phyloP scores from a whole-genome alignment of 345 rosid genomes.

The Gossypium raimondii region DNA sequence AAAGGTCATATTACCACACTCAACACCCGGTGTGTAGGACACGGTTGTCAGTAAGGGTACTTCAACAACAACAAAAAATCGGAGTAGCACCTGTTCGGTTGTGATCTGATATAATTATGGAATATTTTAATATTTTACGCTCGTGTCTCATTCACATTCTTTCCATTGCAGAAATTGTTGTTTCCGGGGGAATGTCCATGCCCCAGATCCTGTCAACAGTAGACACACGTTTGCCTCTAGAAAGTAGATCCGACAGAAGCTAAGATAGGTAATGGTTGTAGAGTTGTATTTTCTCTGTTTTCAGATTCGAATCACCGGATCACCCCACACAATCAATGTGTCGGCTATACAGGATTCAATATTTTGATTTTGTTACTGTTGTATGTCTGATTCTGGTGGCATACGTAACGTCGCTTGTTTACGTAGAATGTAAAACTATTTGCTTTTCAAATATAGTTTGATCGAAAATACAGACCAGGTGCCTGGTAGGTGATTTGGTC shows the following conservation, averaged over 20 bases:
- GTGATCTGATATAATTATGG: too few species aligned
- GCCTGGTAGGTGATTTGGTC: neutral
- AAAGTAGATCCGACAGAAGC: conserved; percentile 54
- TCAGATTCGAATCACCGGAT: conserved; percentile 9
- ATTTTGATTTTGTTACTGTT: conserved; percentile 10
- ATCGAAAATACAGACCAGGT: conserved; percentile 8
- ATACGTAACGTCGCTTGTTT: conserved; percentile 17
- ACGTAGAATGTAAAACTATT: conserved; percentile 33
- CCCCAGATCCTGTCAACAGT: conserved; percentile 80
- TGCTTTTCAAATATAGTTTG: conserved; percentile 24
- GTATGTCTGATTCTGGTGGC: conserved; percentile 19
- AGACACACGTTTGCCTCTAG: conserved; percentile 44
- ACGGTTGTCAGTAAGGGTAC: too few species aligned
- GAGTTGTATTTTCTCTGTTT: conserved; percentile 9
- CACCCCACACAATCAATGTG: neutral
- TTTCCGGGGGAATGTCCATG: conserved; percentile 98
- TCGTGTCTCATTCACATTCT: conserved; percentile 6
- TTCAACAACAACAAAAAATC: too few species aligned
- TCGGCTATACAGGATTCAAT: conserved; percentile 11
- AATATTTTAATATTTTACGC: neutral
- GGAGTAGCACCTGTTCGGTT: too few species aligned
- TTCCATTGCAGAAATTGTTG: conserved; percentile 78
- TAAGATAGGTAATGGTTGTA: conserved; percentile 35
- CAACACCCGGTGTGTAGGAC: too few species aligned
- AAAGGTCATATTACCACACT: too few species aligned